Percentiles rank a stretch among this genome's conserved stretches.
Evolutionary conservation across 2,329 filamentous ascomycete genomes (phyloP).

Genomic region (Fusarium oligoseptatum): DNA sequence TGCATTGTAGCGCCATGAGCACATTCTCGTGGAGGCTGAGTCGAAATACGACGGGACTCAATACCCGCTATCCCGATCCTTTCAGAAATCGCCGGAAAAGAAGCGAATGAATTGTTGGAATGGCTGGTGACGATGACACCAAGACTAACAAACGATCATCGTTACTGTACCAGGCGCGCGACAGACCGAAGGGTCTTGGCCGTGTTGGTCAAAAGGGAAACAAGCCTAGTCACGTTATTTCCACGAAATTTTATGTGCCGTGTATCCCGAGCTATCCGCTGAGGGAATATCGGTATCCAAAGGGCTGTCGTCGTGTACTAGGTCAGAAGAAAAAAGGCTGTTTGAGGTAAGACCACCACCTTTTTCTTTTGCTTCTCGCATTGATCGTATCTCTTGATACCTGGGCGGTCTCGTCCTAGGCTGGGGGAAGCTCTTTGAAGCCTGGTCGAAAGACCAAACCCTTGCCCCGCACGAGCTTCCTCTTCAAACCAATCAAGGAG

Average conservation of each 20-base stretch:
- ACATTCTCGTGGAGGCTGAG: constrained; percentile 22
- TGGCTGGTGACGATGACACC: not conserved
- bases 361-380: constrained; percentile 5
- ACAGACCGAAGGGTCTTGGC: constrained; percentile 31
- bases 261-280: not conserved
- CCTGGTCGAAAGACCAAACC: constrained; percentile 31
- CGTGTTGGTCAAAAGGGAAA: not conserved
- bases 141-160: constrained; percentile 15
- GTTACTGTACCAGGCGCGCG: constrained; percentile 12
- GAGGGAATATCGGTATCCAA: not conserved
- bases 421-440: constrained; percentile 5
- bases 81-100: not conserved
- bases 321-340: not conserved
- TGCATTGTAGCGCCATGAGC: constrained; percentile 13
- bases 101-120: not conserved
- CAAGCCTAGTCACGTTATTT: constrained; percentile 2
- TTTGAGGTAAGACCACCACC: not conserved
- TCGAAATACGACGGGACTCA: not conserved
- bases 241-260: not conserved
- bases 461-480: constrained; percentile 23
- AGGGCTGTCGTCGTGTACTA: not conserved
- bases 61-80: not conserved
- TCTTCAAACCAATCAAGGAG: not conserved
- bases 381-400: constrained; percentile 28
- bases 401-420: not conserved